Conservation (phyloP, 2,329 filamentous ascomycete genomes). For the Trichoderma sp. region DNA sequence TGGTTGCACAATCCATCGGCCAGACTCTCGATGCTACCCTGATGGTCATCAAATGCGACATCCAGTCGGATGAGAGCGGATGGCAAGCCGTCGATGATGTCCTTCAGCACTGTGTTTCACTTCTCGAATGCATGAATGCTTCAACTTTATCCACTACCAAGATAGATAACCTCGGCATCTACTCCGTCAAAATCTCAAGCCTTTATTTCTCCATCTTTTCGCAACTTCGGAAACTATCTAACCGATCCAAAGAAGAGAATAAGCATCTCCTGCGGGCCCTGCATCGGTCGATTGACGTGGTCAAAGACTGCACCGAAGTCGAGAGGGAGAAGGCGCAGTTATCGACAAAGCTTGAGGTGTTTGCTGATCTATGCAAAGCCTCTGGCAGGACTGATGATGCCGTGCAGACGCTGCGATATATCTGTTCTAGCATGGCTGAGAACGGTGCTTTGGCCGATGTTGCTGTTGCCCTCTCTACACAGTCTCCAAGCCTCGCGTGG, state of each 20-base stretch:
- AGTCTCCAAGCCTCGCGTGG: slow-evolving; percentile 54
- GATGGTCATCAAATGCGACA: slow-evolving; percentile 51
- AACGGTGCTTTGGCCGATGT: slow-evolving; percentile 55
- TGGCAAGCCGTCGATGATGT: slow-evolving; percentile 58
- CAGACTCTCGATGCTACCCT: slow-evolving; percentile 60
- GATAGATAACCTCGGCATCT: slow-evolving; percentile 39
- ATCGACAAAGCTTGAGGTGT: slow-evolving; percentile 61
- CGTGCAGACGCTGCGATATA: slow-evolving; percentile 53
- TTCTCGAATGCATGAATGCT: slow-evolving; percentile 53
- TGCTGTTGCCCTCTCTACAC: slow-evolving; percentile 45
- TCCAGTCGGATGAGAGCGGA: slow-evolving; percentile 45
- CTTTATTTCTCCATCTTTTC: slow-evolving; percentile 65
- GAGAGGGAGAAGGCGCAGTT: slow-evolving; percentile 61
- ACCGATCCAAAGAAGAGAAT: slow-evolving; percentile 36
- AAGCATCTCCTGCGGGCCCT: slow-evolving; percentile 54
- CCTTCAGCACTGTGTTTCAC: slow-evolving; percentile 52
- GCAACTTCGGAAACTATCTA: slow-evolving; percentile 44
- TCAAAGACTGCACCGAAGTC: slow-evolving; percentile 50
- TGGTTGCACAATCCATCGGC: slow-evolving; percentile 50
- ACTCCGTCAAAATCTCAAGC: slow-evolving; percentile 66
- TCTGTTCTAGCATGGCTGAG: slow-evolving; percentile 60
- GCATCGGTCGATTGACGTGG: slow-evolving; percentile 60
- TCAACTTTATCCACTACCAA: slow-evolving; percentile 30
- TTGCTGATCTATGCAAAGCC: slow-evolving; percentile 58
- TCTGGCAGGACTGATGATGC: slow-evolving; percentile 55